Evolutionary conservation across 108 stramenopile genomes (phyloP), one percentile per base, ranked within the genome.

Genomic region (Nannochloropsis salina): DNA sequence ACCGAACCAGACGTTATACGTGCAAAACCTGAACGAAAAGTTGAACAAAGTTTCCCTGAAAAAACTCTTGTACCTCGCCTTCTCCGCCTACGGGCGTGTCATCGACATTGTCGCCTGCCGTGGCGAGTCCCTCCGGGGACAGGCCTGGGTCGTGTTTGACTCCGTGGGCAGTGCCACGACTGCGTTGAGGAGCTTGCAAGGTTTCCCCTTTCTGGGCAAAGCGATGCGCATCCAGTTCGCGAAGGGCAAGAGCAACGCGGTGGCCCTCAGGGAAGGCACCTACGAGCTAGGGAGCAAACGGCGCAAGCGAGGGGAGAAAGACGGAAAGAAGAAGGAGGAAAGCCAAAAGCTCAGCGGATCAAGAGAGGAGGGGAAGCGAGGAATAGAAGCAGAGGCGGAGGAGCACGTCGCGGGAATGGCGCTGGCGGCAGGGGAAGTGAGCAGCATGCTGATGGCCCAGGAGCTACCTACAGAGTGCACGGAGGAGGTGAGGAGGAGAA

Each of bases 71-170:
- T 9, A 82, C 44, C 5, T 45, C 20, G 42, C 44, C 42, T 82
- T 82, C 9, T 82, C 82, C 18, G 44, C 42, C 42, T 82, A 82
- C 8, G 82, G 82, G 20, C 42, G 44, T 20, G 82, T 82, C 20
- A 82, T 82, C 8, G 82, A 82, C 44, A 9, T 82, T 8, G 82
- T 82, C 20, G 82, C 82, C 20, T 82, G 82, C 21, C 18, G 21
- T 15, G 82, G 82, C 9, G 21, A 44, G 5, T n/a, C 4, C 20
- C 21, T 82, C 18, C 15, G 82, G 21, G 82, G 82, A 21, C 82
- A 82, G 21, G 82, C 82, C 18, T 82, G 82, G 82, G 82, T 82
- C 20, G 82, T 82, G 20, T 82, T n/a, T 82, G 44, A 82, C 44
- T 20, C 20, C 9, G 44, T 82, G 20, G 44, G 44, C 2, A 44